A percentile compares a stretch with the other conserved stretches of the same genome.
Conservation (phyloP, 129 eudicot genomes). For the Mikania micrantha region DNA sequence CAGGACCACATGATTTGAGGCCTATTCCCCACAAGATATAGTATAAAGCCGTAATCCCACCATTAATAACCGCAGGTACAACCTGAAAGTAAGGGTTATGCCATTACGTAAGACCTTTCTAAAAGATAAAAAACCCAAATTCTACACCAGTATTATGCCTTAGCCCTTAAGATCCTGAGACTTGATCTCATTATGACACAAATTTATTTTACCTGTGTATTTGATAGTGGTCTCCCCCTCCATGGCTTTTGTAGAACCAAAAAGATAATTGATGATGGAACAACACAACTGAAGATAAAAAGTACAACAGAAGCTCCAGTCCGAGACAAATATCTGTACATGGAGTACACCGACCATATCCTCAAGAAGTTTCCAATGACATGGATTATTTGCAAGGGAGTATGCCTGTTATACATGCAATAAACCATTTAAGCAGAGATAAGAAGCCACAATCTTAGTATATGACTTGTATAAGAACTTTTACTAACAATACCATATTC, state of each 20-base stretch:
- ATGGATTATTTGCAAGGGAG: conserved; percentile 81
- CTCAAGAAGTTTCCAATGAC: conserved; percentile 74
- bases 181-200: conserved; percentile 3
- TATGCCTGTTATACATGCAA: conserved; percentile 47
- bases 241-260: conserved; percentile 77
- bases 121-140: neutral
- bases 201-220: conserved; percentile 51
- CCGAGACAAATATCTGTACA: conserved; percentile 70
- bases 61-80: conserved; percentile 82
- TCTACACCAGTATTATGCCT: neutral
- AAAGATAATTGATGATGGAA: conserved; percentile 61
- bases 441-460: neutral
- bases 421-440: neutral
- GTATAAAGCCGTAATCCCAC: conserved; percentile 88
- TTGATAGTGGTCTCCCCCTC: conserved; percentile 83
- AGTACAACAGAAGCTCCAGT: conserved; percentile 88
- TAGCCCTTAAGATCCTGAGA: neutral
- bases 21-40: conserved; percentile 96
- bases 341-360: conserved; percentile 94
- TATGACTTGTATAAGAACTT: neutral
- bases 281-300: conserved; percentile 80
- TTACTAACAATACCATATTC: neutral
- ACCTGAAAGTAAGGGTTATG: conserved; percentile 38
- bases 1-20: conserved; percentile 87
- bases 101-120: neutral